Base-by-base conservation (phyloP, 805 yeast genomes). In the Babjeviella inositovora region DNA sequence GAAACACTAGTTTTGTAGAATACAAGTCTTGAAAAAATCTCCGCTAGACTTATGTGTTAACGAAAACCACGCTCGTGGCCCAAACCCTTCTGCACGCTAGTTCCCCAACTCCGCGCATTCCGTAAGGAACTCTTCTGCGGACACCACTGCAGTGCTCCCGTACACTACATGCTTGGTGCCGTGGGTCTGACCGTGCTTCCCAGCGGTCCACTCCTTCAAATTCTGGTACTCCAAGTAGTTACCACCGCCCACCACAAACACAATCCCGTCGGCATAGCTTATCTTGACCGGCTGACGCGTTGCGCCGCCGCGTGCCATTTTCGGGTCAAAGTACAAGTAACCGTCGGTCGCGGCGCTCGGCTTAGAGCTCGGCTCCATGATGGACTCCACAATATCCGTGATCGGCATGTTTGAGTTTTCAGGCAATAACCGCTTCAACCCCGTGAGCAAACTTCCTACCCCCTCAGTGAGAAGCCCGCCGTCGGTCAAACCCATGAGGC, bases 161-260 rank as follows among this genome's bases (percentile, higher is more conserved):
- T 90, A 87, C 12, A 77, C 66, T 15, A 90, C 77, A 17, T 56
- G 54, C 41, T 68, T 75, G 6, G 41, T 23, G 8, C 27, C 15
- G 13, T 22, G 20, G 17, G 11, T 14, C 31, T 24, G 11, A 30
- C 25, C 13, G 24, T 40, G 47, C 19, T 57, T 53, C 21, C 34
- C 40, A 9, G 48, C 43, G 0, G 70, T 67, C 92, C 94, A 85
- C 45, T 85, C 94, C 46, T 81, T 93, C 39, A 90, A 62, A 40
- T 87, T 87, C 29, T 85, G 92, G 43, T 87, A 90, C 51, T 90
- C 99, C 31, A 80, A 53, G 43, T 84, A 90, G 47, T 81, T 85
- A 22, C 97, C 97, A 17, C 98, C 98, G 13, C 98, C 99, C 26
- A 90, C 85, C 24, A 85, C 81, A 45, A 90, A 90, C 11, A 90